Percentiles rank a stretch among this genome's conserved stretches.
These are phyloP conservation scores for Penicillium sp. DNA, from an alignment of 2,329 filamentous ascomycete species.

Conservation along the genomic window DNA sequence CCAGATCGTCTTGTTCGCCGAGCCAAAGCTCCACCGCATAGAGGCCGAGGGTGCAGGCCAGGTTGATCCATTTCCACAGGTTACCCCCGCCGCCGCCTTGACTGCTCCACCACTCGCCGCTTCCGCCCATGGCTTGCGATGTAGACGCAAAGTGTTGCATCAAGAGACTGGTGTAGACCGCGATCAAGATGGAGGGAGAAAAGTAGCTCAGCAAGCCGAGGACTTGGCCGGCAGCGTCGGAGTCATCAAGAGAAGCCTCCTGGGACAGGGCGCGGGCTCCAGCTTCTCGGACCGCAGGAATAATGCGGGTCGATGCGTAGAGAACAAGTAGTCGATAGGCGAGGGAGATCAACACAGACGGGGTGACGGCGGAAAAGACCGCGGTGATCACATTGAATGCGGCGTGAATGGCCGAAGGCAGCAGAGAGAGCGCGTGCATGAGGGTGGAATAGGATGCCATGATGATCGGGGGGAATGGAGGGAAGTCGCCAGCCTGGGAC, in stretches of 20 bases:
- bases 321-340: conserved; percentile 91
- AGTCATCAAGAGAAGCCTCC: conserved; percentile 78
- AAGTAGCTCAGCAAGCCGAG: conserved; percentile 87
- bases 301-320: conserved; percentile 91
- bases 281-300: conserved; percentile 82
- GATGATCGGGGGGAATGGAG: conserved; percentile 92
- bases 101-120: conserved; percentile 73
- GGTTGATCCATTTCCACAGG: conserved; percentile 88
- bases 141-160: conserved; percentile 90
- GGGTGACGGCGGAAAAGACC: conserved; percentile 90
- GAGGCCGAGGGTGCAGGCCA: conserved; percentile 78
- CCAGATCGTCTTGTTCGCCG: conserved; percentile 64
- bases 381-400: conserved; percentile 81
- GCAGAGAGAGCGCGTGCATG: conserved; percentile 70
- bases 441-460: conserved; percentile 97
- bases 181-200: conserved; percentile 86
- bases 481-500: conserved; percentile 66
- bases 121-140: conserved; percentile 53
- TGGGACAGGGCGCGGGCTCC: conserved; percentile 77
- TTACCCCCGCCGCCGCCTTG: conserved; percentile 80
- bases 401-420: conserved; percentile 78
- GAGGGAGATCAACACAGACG: conserved; percentile 90
- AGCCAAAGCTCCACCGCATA: conserved; percentile 89
- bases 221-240: conserved; percentile 72
- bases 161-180: conserved; percentile 90